Evolutionary conservation across 208 protist genomes (phyloP).

Genomic region (Wallacemonas sp.): DNA sequence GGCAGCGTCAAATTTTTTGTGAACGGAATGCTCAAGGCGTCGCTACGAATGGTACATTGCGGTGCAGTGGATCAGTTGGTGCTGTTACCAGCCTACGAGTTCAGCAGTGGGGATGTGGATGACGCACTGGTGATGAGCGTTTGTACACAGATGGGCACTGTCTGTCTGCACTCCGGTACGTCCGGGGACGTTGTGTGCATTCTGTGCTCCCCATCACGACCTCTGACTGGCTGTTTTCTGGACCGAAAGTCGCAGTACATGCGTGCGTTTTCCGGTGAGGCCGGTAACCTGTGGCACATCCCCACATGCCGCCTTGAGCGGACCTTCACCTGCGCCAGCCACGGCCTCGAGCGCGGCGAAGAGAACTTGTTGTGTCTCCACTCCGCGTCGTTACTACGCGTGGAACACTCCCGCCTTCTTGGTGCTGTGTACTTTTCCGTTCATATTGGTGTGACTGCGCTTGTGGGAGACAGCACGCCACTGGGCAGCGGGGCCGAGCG

Average conservation of each 20-base stretch:
- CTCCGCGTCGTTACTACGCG: conserved; percentile 26
- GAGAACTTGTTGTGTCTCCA: conserved; percentile 25
- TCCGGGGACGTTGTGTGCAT: conserved; percentile 46
- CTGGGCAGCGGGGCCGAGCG: background rate
- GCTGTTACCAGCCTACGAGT: conserved; percentile 10
- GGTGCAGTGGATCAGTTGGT: conserved; percentile 35
- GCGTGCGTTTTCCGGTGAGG: conserved; percentile 37
- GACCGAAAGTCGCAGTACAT: conserved; percentile 54
- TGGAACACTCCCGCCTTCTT: conserved; percentile 16
- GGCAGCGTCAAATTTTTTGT: conserved; percentile 44
- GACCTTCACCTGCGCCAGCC: conserved; percentile 20
- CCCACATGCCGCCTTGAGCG: conserved; percentile 77
- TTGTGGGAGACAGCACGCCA: conserved; percentile 7
- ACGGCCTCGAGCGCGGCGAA: background rate
- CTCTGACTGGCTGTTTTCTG: conserved; percentile 58
- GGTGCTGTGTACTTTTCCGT: conserved; percentile 25
- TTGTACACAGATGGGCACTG: conserved; percentile 51
- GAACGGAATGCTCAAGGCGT: conserved; percentile 11
- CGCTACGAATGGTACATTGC: conserved; percentile 32
- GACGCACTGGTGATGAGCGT: conserved; percentile 61
- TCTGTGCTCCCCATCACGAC: conserved; percentile 53
- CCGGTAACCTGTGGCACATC: conserved; percentile 79
- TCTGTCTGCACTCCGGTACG: conserved; percentile 54
- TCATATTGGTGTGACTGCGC: conserved; percentile 20
- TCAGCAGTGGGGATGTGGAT: conserved; percentile 25